Percentiles rank a stretch among this genome's conserved stretches.
Conservation (phyloP, 2,329 filamentous ascomycete genomes). For the Myriosclerotinia scirpicola region DNA sequence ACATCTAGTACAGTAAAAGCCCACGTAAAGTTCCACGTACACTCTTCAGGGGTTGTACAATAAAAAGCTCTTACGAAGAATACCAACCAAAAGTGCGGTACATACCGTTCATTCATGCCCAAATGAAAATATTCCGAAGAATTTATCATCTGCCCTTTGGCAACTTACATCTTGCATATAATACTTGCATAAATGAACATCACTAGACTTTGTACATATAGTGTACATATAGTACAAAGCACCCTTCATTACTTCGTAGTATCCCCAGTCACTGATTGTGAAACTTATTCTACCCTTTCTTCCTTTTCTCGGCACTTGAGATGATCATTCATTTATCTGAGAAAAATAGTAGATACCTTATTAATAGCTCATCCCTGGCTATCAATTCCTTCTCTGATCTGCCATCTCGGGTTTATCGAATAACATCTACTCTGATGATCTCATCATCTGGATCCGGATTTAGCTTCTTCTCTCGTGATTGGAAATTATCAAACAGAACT, state of each 20-base stretch:
- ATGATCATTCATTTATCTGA: conserved; percentile 19
- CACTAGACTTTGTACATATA: conserved; percentile 14
- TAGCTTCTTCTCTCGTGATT: neutral
- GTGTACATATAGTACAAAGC: neutral
- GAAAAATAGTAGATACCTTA: neutral
- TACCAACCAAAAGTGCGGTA: conserved; percentile 16
- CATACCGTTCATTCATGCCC: conserved; percentile 12
- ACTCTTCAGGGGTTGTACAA: neutral
- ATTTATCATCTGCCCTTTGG: conserved; percentile 13
- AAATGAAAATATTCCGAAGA: conserved; percentile 13
- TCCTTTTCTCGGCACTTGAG: conserved; percentile 19
- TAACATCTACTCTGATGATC: conserved; percentile 11
- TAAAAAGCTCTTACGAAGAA: neutral
- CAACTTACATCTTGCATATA: conserved; percentile 18
- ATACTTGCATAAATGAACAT: conserved; percentile 21
- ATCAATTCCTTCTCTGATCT: conserved; percentile 8
- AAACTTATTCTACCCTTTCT: conserved; percentile 1
- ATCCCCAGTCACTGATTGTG: conserved; percentile 6
- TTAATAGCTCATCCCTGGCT: conserved; percentile 14
- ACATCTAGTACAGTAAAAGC: neutral
- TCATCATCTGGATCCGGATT: conserved; percentile 13
- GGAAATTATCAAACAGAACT: conserved; percentile 4
- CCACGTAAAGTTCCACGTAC: conserved; percentile 5
- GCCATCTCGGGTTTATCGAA: conserved; percentile 12
- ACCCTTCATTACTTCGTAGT: neutral